Base-by-base conservation (phyloP, 345 rosid genomes). In the Eucalyptus sp. region DNA sequence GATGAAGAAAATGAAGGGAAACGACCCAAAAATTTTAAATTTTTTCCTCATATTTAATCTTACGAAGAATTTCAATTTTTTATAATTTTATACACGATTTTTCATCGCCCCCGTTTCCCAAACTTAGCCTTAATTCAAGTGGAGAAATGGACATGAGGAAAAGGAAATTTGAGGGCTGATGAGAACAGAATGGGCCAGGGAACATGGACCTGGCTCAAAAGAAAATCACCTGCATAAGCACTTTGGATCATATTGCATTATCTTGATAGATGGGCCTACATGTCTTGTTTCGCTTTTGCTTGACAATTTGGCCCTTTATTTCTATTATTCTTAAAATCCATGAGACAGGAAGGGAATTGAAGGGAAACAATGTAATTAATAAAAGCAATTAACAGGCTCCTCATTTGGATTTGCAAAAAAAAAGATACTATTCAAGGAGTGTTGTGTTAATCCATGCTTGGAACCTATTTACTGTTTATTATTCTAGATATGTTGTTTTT, bases 11-110 rank as follows among this genome's bases (percentile, higher is more conserved):
- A 76, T 37, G 83, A 11, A 76, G 0, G 83, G 13, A 76, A 41
- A 76, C 11, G 48, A 76, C 84, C 48, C 9, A 43, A 11, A 41
- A 37, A 0, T 20, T 12, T 11, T 37, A 37, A 10, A 10, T 1
- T 10, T 2, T 76, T 37, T 44, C 29, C 48, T 76, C 29, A 20
- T 76, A 76, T 76, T 6, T 20, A 44, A 41, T 76, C 46, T 20
- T 76, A 11, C 5, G 16, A 41, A 41, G 7, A 76, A 76, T 11
- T 20, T 76, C 24, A 37, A 5, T 3, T 37, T 76, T 41, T 37
- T 9, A 10, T 76, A 20, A 22, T 76, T 20, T 76, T 76, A 4
- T 13, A 20, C 48, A 37, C 8, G 48, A 41, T 4, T 76, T 41
- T 76, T 76, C 48, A 76, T 76, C 48, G 24, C 48, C 29, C 29